Evolutionary conservation across 2,329 filamentous ascomycete species (phyloP), one percentile per base, ranked within the genome.

Genomic region (Fusarium torreyae): DNA sequence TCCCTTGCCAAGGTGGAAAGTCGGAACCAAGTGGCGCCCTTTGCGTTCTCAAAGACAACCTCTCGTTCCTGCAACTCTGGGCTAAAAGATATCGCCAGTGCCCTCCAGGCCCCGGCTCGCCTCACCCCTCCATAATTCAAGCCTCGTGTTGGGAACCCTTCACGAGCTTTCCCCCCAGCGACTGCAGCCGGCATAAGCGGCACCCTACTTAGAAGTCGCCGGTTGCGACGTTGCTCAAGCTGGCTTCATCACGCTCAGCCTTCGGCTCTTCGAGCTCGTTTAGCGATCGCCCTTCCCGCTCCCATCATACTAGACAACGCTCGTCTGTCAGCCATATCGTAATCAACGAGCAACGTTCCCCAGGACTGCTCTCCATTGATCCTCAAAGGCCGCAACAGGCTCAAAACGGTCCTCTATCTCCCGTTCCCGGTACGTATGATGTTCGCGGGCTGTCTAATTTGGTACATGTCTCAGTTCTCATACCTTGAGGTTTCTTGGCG

Each of bases 181-280:
- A 57, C n/a, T 44, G 38, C 28, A 22, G 26, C 50, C 43, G 51
- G 54, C 61, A 63, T 51, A 66, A 67, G 53, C 66, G 42, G 50
- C 49, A 57, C 42, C 62, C 33, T 64, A 57, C 39, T 57, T 57
- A 50, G 51, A 59, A 50, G 72, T 75, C 65, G 73, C 73, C 60
- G 45, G 42, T 56, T 62, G 70, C 73, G 65, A 73, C 73, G 58
- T 71, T 63, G 20, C 55, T 58, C 79, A 85, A 81, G 72, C 84
- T 89, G 86, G 86, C 85, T 80, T 81, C 83, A 72, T 77, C 81
- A 81, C 82, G 80, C 68, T 77, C 80, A 70, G 77, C 81, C 73
- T 81, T 83, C 72, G 86, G 85, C 77, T 86, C 87, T 64, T 88
- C 87, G 80, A 81, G 80, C 78, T 86, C 86, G 74, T 83, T 82